Evolutionary conservation across 2,329 filamentous ascomycete genomes (phyloP).

Genomic region (Stromatinia cepivora): DNA sequence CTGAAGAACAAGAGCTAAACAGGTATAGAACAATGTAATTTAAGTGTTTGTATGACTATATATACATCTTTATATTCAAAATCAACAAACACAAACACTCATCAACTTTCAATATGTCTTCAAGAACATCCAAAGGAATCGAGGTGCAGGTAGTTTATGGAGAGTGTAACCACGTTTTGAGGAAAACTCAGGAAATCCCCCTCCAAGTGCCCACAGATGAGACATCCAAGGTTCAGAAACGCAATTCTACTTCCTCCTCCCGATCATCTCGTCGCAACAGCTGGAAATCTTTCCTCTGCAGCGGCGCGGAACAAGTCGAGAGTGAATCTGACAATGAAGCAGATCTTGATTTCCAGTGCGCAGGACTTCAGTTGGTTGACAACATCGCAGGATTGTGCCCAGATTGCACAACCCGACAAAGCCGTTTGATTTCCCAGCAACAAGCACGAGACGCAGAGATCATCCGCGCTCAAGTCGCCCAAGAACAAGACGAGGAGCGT

Average conservation of each 20-base stretch:
- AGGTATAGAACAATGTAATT: too few relatives aligned
- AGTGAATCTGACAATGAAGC: conserved; percentile 11
- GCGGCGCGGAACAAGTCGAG: background rate
- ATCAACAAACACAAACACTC: background rate
- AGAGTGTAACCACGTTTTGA: conserved; percentile 3
- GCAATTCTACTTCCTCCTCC: background rate
- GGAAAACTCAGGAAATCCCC: conserved; percentile 7
- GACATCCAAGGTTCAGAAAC: background rate
- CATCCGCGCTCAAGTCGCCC: background rate
- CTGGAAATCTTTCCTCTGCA: conserved; percentile 15
- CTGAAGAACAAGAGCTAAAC: too few relatives aligned
- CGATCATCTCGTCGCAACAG: conserved; percentile 14
- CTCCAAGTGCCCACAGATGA: background rate
- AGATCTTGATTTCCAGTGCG: conserved; percentile 1
- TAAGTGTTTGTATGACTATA: too few relatives aligned
- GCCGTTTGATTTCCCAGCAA: background rate
- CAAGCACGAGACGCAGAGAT: background rate
- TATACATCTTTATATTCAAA: background rate
- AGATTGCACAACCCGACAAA: background rate
- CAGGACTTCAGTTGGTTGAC: background rate
- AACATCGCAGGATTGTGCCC: background rate
- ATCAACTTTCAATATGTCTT: conserved; percentile 1
- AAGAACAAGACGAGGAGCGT: conserved; percentile 11
- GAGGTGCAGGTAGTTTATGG: conserved; percentile 5
- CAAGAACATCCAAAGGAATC: conserved; percentile 2